A percentile compares a stretch with the other conserved stretches of the same genome.
Conservation (phyloP, 2,329 filamentous ascomycete genomes). For the Lachnellula cervina region DNA sequence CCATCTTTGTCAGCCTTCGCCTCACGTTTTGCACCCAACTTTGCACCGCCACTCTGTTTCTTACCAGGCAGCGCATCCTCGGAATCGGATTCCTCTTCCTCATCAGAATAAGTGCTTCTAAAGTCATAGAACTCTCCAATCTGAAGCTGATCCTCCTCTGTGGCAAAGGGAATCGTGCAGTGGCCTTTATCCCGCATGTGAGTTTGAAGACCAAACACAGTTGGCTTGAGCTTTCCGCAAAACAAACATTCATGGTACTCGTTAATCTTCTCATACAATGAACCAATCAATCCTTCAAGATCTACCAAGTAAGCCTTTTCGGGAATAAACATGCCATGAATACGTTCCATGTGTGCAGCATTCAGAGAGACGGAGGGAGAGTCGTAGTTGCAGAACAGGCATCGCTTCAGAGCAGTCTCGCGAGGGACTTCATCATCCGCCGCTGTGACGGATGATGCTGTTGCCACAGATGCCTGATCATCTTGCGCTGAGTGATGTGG, state of each 20-base stretch:
- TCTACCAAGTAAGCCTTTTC: constrained; percentile 81
- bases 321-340: constrained; percentile 93
- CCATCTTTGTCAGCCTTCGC: constrained; percentile 48
- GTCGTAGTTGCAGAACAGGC: constrained; percentile 88
- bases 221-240: constrained; percentile 79
- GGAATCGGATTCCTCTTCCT: constrained; percentile 56
- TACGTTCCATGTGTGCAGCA: constrained; percentile 81
- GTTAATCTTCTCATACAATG: constrained; percentile 75
- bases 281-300: constrained; percentile 71
- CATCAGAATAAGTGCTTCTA: constrained; percentile 88
- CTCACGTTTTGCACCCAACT: constrained; percentile 58
- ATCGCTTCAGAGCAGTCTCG: constrained; percentile 40
- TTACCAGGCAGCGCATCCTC: constrained; percentile 47
- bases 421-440: constrained; percentile 41
- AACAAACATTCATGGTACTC: constrained; percentile 80
- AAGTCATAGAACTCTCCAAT: constrained; percentile 98
- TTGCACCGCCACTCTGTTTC: constrained; percentile 55
- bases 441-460: constrained; percentile 22
- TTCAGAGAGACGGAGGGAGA: constrained; percentile 74
- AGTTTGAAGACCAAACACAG: constrained; percentile 76
- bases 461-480: constrained; percentile 20
- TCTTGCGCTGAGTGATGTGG: constrained; percentile 21
- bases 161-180: constrained; percentile 91
- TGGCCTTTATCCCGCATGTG: constrained; percentile 97
- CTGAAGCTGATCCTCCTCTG: constrained; percentile 84